Evolutionary conservation across 495 filamentous ascomycete genomes (phyloP).

Genomic region (Penicillium ucsense): DNA sequence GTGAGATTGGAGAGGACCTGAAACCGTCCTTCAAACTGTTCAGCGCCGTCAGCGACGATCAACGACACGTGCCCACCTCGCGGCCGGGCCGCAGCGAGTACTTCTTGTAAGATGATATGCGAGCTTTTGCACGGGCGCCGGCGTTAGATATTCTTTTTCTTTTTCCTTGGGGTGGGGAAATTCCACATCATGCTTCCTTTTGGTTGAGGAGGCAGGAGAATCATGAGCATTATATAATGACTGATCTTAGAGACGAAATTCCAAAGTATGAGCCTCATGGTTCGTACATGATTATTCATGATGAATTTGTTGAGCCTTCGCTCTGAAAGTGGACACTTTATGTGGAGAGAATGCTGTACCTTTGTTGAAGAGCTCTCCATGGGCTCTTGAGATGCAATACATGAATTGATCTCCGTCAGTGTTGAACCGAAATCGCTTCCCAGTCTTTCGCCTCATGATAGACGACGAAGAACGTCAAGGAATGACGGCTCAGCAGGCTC

Average conservation of each 20-base stretch:
- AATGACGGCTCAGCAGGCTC: too few species aligned
- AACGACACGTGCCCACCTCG: conserved; percentile 74
- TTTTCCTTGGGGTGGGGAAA: conserved; percentile 2
- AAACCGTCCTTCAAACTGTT: conserved; percentile 90
- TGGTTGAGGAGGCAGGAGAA: conserved; percentile 1
- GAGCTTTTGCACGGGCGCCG: conserved; percentile 30
- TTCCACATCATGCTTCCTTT: not conserved
- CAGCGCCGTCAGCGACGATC: conserved; percentile 83
- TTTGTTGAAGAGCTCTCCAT: too few species aligned
- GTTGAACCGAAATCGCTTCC: too few species aligned
- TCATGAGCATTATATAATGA: conserved; percentile 31
- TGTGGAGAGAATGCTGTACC: too few species aligned
- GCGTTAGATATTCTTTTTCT: conserved; percentile 18
- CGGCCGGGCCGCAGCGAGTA: conserved; percentile 83
- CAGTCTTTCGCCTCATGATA: too few species aligned
- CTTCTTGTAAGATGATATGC: conserved; percentile 61
- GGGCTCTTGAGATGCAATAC: too few species aligned
- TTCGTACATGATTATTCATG: not conserved
- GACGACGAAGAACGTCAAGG: too few species aligned
- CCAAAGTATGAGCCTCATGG: conserved; percentile 4
- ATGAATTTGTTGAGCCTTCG: too few species aligned
- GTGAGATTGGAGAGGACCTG: conserved; percentile 79
- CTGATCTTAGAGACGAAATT: conserved; percentile 17
- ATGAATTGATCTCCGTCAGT: too few species aligned
- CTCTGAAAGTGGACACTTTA: too few species aligned